Evolutionary conservation across 768 basidiomycete species (phyloP), one percentile per base, ranked within the genome.

Genomic region (Amanita exitialis): DNA sequence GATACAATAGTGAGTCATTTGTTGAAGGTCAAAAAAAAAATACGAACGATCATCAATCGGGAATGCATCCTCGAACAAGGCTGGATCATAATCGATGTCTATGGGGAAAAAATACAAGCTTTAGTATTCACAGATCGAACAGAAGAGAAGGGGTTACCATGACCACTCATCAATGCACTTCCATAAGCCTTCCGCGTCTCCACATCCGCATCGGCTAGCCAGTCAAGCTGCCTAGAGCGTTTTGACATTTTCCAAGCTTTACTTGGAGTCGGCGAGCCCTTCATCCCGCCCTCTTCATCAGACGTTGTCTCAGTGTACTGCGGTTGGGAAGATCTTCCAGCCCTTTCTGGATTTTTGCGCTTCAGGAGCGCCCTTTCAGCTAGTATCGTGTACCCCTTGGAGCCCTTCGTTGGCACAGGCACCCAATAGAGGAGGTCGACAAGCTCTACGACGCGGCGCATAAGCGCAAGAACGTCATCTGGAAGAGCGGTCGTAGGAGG

Each of bases 341-440:
- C 42, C 41, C 47, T 45, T 54, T 18, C 44, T 51, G 39, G 45
- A 57, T 55, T 57, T 51, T 44, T 30, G 28, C 28, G 43, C 28
- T 28, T 28, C 25, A 27, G 10, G 27, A 30, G 41, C 54, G 52
- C 49, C 49, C 44, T 34, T 44, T 41, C 20, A 35, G 50, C 32
- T 18, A n/a, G 28, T 6, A 49, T 44, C 37, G 41, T 39, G 36
- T 48, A 37, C 36, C 51, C 56, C 49, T 36, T 30, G 27, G 51
- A 48, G 18, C 48, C 49, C 44, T 55, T 53, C 10, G 39, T 52
- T 34, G 58, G 55, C 20, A 49, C 55, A 23, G 60, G 55, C n/a
- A 25, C 38, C 57, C 58, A 59, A 43, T 61, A 60, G 25, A 61
- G 47, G 34, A 61, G 56, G 34, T 57, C 45, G 21, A 58, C 57